Base-by-base conservation (phyloP, 768 basidiomycete genomes). In the Russula emetica region DNA sequence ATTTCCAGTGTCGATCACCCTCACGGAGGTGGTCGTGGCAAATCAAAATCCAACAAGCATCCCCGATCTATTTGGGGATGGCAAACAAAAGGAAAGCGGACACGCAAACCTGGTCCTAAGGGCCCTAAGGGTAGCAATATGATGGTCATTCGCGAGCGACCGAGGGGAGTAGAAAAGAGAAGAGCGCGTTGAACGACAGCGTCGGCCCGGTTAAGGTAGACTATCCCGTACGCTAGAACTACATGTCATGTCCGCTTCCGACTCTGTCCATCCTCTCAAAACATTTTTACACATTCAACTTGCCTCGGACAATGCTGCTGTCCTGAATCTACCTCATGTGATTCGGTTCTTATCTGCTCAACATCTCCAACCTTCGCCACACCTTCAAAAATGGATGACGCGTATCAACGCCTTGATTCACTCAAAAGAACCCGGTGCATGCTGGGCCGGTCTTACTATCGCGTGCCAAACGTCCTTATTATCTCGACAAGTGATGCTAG, bases 11-110 rank as follows among this genome's bases (percentile, higher is more conserved):
- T 82, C 60, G 93, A 94, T 75, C 93, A 95, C 76, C 94, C 96
- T 65, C 94, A 97, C 73, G 95, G 95, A 76, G 95, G 96, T 79
- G 96, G 96, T 75, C 89, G 96, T 77, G 96, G 96, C 69, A 98
- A 96, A 76, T 92, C 90, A 64, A 98, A 99, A 81, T 92, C 92
- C 62, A 87, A 95, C 83, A 96, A 92, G 72, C 87, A 94, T 73
- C 93, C 95, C 2, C 86, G 90, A 30, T 94, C 92, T 13, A 84
- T 91, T 58, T 97, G 89, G 88, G 94, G 93, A 61, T 94, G 91
- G 90, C 82, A 88, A 62, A 90, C 92, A 16, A 93, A 94, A 79
- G 94, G 94, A 63, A 91, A 86, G 65, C 83, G 96, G 62, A 99
- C 96, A 60, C 87, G 96, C 71, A 89, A 93, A 73, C 91, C 94